Percentiles rank a stretch among this genome's conserved stretches.
These are phyloP conservation scores for Phytophthora nicotianae DNA, from an alignment of 352 stramenopile genomes.

Conservation along the genomic window DNA sequence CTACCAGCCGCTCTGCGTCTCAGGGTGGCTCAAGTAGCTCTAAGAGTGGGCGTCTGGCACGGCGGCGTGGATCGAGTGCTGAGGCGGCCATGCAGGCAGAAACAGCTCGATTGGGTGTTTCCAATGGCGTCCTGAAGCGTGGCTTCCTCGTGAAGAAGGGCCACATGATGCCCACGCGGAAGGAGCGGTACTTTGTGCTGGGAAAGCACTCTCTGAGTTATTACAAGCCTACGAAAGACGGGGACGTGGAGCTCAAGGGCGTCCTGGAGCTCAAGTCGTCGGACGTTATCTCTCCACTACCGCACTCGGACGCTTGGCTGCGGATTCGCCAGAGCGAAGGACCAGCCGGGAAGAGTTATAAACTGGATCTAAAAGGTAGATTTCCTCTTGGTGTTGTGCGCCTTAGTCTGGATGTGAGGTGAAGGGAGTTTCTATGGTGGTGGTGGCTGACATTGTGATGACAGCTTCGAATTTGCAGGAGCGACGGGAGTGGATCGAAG, in stretches of 20 bases:
- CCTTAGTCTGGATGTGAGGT: neutral
- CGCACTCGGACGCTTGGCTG: conserved; percentile 66
- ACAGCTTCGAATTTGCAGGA: conserved; percentile 51
- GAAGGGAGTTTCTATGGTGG: neutral
- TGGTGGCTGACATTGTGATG: conserved; percentile 5
- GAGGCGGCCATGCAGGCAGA: conserved; percentile 30
- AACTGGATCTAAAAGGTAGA: conserved; percentile 69
- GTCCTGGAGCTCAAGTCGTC: conserved; percentile 48
- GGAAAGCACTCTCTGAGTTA: conserved; percentile 50
- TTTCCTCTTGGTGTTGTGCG: neutral
- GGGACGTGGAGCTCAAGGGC: conserved; percentile 43
- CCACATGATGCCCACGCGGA: conserved; percentile 60
- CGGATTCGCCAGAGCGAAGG: conserved; percentile 59
- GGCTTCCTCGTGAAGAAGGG: conserved; percentile 62
- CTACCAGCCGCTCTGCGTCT: neutral
- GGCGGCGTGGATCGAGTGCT: conserved; percentile 26
- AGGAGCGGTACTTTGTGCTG: conserved; percentile 59
- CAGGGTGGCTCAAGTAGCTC: neutral
- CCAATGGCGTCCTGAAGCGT: conserved; percentile 35
- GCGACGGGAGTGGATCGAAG: conserved; percentile 68
- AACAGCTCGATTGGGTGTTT: conserved; percentile 18
- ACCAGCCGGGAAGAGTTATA: conserved; percentile 61
- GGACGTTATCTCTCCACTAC: conserved; percentile 53
- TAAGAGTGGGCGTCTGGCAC: conserved; percentile 12
- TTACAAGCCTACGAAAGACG: conserved; percentile 43